Evolutionary conservation across 768 basidiomycete genomes (phyloP), one percentile per base, ranked within the genome.

Genomic region (Mycena vitilis): DNA sequence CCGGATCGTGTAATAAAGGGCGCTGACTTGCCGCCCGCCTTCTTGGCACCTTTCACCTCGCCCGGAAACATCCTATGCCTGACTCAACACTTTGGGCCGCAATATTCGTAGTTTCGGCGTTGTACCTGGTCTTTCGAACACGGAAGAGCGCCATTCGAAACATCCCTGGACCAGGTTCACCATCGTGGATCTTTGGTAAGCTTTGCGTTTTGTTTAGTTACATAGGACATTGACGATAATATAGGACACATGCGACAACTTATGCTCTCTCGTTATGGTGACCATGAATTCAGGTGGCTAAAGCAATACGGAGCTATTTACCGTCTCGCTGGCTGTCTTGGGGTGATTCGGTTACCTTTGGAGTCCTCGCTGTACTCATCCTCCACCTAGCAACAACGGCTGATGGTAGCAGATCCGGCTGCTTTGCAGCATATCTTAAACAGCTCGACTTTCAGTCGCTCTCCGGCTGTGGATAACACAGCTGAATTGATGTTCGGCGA

Each of bases 121-220:
- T 60, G 15, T 47, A 59, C 47, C 42, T 38, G 2, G 36, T 51
- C 36, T 38, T 61, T 37, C 30, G 30, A 30, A 40, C 40, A n/a
- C 51, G 51, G 6, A 20, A 12, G 36, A 55, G 34, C 42, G 9
- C 16, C 13, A 34, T 52, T 15, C 51, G 51, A 30, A 6, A 30
- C 25, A 52, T 52, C 15, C 11, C 25, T 4, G 63, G 55, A 2
- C 55, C 54, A 5, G 47, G 47, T 11, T 65, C 54, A 2, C 63
- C 53, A 36, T 65, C 63, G 9, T 57, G 63, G 63, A 38, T 65
- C 13, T 57, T 65, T 25, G 63, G 63, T 65, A 6, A 55, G 2
- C 8, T n/a, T 49, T 36, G 8, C 2, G 10, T 49, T 6, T 2
- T 20, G 16, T 22, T 12, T 4, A 15, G 2, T 2, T 30, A 12